Evolutionary conservation across 129 eudicot species (phyloP).

Genomic region (Heracleum sosnowskyi): DNA sequence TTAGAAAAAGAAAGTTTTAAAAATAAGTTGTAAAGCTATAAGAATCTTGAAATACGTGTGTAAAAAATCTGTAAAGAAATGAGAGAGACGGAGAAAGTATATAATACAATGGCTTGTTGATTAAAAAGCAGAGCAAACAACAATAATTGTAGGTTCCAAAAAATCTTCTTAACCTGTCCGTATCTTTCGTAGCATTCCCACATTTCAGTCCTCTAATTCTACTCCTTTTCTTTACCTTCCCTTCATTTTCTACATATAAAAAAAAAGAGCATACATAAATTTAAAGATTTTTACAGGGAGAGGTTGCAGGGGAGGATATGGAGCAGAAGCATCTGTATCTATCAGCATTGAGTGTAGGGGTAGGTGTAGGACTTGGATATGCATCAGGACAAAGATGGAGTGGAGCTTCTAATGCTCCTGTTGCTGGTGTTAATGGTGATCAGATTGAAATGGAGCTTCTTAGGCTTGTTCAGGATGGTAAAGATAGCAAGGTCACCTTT

Average conservation of each 20-base stretch:
- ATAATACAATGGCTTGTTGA: not conserved
- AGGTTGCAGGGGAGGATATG: conserved; percentile 31
- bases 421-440: conserved; percentile 41
- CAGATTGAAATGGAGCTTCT: conserved; percentile 59
- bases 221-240: not conserved
- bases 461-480: conserved; percentile 57
- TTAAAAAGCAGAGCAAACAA: not conserved
- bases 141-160: conserved; percentile 5
- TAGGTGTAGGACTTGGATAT: conserved; percentile 85
- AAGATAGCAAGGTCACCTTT: conserved; percentile 46
- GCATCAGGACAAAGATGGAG: conserved; percentile 63
- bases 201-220: not conserved
- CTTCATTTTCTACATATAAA: not conserved
- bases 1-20: too few relatives aligned
- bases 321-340: conserved; percentile 73
- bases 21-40: too few relatives aligned
- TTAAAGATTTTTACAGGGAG: not conserved
- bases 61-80: too few relatives aligned
- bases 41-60: too few relatives aligned
- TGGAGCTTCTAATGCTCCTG: conserved; percentile 6
- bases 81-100: too few relatives aligned
- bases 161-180: conserved; percentile 9
- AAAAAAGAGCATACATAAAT: not conserved
- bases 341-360: conserved; percentile 94
- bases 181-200: not conserved